A percentile compares a stretch with the other conserved stretches of the same genome.
These are phyloP conservation scores for Breviolum minutum DNA, from an alignment of 73 alveolate species.

Conservation along the genomic window DNA sequence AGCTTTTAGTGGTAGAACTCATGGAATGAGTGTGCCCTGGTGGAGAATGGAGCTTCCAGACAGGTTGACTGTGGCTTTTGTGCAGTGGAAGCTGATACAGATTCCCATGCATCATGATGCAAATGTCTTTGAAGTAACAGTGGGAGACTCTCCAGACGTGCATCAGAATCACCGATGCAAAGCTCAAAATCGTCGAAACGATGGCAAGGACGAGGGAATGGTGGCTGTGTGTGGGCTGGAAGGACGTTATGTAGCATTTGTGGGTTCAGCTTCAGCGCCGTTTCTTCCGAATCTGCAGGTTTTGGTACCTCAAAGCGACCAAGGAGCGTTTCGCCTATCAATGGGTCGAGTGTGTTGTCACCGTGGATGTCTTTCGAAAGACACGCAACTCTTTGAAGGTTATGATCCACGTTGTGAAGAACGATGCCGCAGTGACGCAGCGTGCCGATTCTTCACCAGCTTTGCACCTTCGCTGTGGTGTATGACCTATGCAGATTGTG, in stretches of 20 bases:
- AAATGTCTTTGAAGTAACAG: neutral
- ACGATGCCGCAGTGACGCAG: neutral
- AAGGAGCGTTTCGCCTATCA: conserved; percentile 10
- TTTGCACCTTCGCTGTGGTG: conserved; percentile 41
- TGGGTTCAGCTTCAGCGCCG: neutral
- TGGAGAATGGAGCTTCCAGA: conserved; percentile 38
- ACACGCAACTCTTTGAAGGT: conserved; percentile 15
- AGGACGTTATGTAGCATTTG: conserved; percentile 15
- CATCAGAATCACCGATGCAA: conserved; percentile 2
- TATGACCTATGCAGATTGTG: conserved; percentile 42
- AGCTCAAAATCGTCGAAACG: neutral
- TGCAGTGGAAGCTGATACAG: neutral
- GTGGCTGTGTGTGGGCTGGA: conserved; percentile 11
- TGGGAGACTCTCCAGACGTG: conserved; percentile 17
- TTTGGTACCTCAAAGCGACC: neutral
- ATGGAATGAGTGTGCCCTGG: neutral
- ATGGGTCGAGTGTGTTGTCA: conserved; percentile 31
- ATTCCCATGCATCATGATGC: neutral
- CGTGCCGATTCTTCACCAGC: conserved; percentile 45
- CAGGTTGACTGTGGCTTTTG: neutral
- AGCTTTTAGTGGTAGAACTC: conserved; percentile 2
- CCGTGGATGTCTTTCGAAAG: conserved; percentile 7
- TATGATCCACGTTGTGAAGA: conserved; percentile 29
- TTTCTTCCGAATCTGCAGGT: neutral
- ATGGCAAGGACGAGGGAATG: neutral